phyloP scores from a whole-genome alignment of 2,329 filamentous ascomycete genomes.

The Pseudogymnoascus sp. region DNA sequence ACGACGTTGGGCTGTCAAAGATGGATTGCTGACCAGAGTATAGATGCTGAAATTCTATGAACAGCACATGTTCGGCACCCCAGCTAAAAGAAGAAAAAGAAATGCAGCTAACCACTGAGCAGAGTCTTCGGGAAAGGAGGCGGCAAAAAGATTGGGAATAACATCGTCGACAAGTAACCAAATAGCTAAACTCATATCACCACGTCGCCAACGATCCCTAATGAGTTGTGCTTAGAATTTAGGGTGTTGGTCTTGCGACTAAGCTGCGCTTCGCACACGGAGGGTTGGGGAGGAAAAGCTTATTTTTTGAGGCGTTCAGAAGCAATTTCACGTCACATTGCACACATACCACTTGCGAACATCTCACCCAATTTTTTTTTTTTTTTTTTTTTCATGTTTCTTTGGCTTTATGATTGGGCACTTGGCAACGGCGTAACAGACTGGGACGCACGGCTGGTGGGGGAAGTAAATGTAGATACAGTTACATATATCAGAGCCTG shows the following conservation, averaged over 20 bases:
- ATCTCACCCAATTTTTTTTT: background rate
- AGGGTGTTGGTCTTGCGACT: background rate
- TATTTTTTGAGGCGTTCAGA: background rate
- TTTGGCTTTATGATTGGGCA: background rate
- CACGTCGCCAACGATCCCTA: background rate
- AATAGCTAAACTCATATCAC: background rate
- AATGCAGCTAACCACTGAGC: conserved; percentile 11
- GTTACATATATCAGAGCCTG: background rate
- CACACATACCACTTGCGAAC: background rate
- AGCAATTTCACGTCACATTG: background rate
- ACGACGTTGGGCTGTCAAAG: background rate
- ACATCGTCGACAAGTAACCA: background rate
- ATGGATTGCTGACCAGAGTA: background rate
- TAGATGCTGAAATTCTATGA: conserved; percentile 43
- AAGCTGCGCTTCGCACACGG: background rate
- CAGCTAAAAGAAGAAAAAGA: conserved; percentile 3
- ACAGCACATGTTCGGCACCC: conserved; percentile 33
- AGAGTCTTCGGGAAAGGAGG: conserved; percentile 21
- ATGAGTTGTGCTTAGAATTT: background rate
- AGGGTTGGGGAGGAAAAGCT: background rate
- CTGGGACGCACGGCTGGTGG: background rate
- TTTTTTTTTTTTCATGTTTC: background rate
- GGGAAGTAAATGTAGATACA: background rate
- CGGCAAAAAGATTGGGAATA: background rate
- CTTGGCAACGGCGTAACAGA: background rate